Conservation (phyloP, 495 filamentous ascomycete genomes). For the Aspergillus bridgeri region DNA sequence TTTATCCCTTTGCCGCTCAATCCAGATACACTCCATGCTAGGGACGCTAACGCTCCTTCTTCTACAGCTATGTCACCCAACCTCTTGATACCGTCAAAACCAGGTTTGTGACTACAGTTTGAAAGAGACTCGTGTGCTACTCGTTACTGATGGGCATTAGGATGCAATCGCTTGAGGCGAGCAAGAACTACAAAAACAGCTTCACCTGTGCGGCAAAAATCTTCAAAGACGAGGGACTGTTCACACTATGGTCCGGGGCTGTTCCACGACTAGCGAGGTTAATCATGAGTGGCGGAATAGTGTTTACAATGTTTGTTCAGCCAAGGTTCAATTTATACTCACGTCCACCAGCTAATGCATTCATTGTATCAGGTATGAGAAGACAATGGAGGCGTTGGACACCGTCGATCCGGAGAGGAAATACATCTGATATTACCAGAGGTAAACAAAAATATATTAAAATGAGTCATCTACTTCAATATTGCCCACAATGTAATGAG, state of each 20-base stretch:
- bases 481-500: not conserved
- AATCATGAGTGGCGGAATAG: slow-evolving; percentile 90
- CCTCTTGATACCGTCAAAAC: slow-evolving; percentile 96
- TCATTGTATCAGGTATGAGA: slow-evolving; percentile 71
- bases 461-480: not conserved
- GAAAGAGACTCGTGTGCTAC: not conserved
- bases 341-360: slow-evolving; percentile 11
- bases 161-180: slow-evolving; percentile 96
- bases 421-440: slow-evolving; percentile 60
- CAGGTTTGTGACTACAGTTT: slow-evolving; percentile 39
- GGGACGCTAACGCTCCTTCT: not conserved
- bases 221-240: slow-evolving; percentile 80
- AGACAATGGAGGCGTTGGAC: slow-evolving; percentile 87
- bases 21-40: not conserved
- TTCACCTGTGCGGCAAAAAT: slow-evolving; percentile 80
- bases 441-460: not conserved
- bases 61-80: slow-evolving; percentile 63
- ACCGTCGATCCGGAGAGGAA: slow-evolving; percentile 75
- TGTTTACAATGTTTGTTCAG: slow-evolving; percentile 81
- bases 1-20: not conserved
- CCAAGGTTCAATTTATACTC: not conserved
- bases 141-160: slow-evolving; percentile 36
- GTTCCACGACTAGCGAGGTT: slow-evolving; percentile 78
- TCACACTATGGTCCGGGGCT: slow-evolving; percentile 94
- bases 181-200: slow-evolving; percentile 79